These are phyloP conservation scores for Xylariales sp. DNA, from an alignment of 2,329 filamentous ascomycete genomes.

Conservation along the genomic window DNA sequence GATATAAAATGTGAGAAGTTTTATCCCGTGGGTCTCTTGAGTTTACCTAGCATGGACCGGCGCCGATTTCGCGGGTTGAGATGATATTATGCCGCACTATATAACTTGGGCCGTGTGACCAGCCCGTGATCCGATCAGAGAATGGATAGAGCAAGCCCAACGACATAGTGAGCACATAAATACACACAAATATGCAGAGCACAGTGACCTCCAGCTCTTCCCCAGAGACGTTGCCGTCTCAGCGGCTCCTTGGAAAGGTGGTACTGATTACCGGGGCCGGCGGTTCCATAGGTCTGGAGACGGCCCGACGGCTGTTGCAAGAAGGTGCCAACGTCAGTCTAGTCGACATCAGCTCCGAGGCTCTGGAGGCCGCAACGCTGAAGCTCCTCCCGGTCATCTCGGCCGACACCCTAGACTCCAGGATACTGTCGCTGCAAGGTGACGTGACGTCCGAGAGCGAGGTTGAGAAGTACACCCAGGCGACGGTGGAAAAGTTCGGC, in stretches of 20 bases:
- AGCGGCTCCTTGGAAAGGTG: conserved; percentile 12
- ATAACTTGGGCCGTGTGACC: no score
- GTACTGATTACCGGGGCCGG: conserved; percentile 11
- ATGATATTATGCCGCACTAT: no score
- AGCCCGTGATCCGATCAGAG: no score
- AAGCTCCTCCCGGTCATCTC: not conserved
- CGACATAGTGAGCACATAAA: not conserved
- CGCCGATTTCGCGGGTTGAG: no score
- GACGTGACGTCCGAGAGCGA: conserved; percentile 28
- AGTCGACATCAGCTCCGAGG: conserved; percentile 24
- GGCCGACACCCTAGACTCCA: conserved; percentile 18
- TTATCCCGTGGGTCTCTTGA: no score
- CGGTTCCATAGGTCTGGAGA: conserved; percentile 9
- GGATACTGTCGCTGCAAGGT: conserved; percentile 24
- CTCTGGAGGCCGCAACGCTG: conserved; percentile 3
- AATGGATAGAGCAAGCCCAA: no score
- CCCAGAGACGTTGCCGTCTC: not conserved
- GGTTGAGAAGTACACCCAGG: conserved; percentile 13
- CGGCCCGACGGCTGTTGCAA: conserved; percentile 22
- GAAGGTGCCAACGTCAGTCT: conserved; percentile 31
- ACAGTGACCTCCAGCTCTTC: not conserved
- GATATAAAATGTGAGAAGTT: no score
- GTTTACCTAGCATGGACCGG: no score
- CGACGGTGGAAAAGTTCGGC: conserved; percentile 10
- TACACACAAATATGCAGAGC: not conserved